These are phyloP conservation scores for Fusarium avenaceum DNA, from an alignment of 2,329 filamentous ascomycete species.

Conservation along the genomic window DNA sequence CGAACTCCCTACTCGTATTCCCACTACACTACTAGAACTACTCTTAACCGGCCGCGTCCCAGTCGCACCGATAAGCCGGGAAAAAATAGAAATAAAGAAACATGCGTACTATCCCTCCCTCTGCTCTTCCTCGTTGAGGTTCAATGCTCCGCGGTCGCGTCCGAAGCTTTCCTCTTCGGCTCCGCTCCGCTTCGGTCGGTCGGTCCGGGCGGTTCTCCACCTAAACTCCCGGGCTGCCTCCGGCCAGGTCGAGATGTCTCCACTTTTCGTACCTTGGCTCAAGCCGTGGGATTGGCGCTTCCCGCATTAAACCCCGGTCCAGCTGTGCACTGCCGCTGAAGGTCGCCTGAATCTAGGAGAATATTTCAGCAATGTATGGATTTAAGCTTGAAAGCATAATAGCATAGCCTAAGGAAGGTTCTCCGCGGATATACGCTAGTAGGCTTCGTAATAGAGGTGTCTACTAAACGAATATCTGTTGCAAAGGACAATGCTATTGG, in stretches of 20 bases:
- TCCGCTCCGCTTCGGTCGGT: conserved; percentile 33
- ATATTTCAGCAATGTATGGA: conserved; percentile 42
- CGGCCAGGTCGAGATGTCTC: conserved; percentile 1
- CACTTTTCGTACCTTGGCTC: conserved; percentile 27
- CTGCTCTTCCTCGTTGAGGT: neutral
- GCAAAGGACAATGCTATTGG: neutral
- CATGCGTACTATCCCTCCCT: conserved; percentile 4
- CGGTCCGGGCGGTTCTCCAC: conserved; percentile 26
- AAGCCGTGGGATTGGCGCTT: conserved; percentile 36
- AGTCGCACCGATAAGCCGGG: neutral
- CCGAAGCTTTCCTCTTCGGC: conserved; percentile 16
- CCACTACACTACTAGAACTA: conserved; percentile 16
- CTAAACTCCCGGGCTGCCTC: conserved; percentile 40
- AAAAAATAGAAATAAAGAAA: neutral
- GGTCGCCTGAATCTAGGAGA: conserved; percentile 32
- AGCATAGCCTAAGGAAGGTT: conserved; percentile 19
- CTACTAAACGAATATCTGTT: neutral
- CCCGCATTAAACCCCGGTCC: conserved; percentile 21
- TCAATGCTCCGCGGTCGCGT: conserved; percentile 23
- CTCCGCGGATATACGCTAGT: neutral
- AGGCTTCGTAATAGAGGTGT: neutral
- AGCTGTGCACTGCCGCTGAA: conserved; percentile 38
- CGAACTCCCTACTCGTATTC: conserved; percentile 25
- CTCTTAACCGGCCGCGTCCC: conserved; percentile 6
- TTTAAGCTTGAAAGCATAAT: conserved; percentile 22